These are phyloP conservation scores for Baeospora myosura DNA, from an alignment of 1,284 basidiomycete species.

Conservation along the genomic window DNA sequence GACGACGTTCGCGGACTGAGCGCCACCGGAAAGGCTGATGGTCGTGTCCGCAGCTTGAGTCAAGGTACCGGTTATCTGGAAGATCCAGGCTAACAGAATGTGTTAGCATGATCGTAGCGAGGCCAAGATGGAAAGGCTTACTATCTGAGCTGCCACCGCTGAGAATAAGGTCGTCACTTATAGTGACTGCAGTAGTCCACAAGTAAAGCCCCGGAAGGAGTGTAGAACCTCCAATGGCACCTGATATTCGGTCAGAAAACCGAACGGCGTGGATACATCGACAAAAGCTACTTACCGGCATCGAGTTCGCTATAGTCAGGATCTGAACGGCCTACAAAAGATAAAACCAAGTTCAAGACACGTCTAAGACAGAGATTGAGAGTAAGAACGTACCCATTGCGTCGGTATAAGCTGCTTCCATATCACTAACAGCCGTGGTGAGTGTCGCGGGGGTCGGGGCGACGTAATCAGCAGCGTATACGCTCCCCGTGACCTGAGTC, in stretches of 20 bases:
- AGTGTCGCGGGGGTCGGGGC: too few relatives aligned
- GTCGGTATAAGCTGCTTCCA: too few relatives aligned
- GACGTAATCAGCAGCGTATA: too few relatives aligned
- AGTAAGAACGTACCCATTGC: too few relatives aligned
- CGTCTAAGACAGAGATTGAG: too few relatives aligned
- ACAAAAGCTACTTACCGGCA: too few relatives aligned
- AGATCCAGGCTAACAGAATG: constrained; percentile 16
- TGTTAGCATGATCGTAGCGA: not conserved
- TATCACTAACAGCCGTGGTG: too few relatives aligned
- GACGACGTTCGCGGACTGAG: constrained; percentile 16
- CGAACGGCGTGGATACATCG: not conserved
- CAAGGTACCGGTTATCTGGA: constrained; percentile 16
- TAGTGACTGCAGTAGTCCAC: constrained; percentile 11
- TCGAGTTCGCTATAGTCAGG: too few relatives aligned
- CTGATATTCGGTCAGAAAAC: constrained; percentile 4
- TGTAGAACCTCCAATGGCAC: constrained; percentile 10
- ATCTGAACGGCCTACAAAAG: too few relatives aligned
- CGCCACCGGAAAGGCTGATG: constrained; percentile 17
- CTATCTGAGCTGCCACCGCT: constrained; percentile 11
- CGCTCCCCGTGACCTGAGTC: too few relatives aligned
- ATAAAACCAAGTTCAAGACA: too few relatives aligned
- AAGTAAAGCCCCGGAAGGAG: constrained; percentile 12
- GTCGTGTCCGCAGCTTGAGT: constrained; percentile 9
- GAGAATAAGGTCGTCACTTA: constrained; percentile 8
- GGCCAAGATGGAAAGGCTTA: constrained; percentile 3